Percentiles rank a stretch among this genome's conserved stretches.
phyloP scores from a whole-genome alignment of 805 yeast genomes.

The Starmera amethionina region DNA sequence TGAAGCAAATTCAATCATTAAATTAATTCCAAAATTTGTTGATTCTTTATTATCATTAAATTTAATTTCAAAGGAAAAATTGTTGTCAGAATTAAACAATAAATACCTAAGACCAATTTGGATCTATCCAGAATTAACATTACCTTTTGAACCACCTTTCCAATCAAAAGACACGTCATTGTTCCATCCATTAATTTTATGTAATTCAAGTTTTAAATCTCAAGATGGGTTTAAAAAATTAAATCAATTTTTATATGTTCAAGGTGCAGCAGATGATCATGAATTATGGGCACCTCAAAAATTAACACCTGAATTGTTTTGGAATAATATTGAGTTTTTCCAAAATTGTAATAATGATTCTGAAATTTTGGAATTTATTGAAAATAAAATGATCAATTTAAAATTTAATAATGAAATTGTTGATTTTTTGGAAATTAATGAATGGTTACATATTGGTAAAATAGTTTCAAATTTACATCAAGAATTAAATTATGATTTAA shows the following conservation, averaged over 20 bases:
- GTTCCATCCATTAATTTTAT: slow-evolving; percentile 35
- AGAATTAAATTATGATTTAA: slow-evolving; percentile 2
- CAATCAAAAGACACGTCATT: too few species aligned
- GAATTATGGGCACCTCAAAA: slow-evolving; percentile 63
- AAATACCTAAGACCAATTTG: slow-evolving; percentile 59
- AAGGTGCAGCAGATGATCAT: slow-evolving; percentile 94
- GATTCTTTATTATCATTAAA: slow-evolving; percentile 30
- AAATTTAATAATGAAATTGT: background rate
- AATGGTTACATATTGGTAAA: slow-evolving; percentile 16
- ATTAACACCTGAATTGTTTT: slow-evolving; percentile 44
- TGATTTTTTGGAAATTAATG: slow-evolving; percentile 9
- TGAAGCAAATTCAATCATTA: slow-evolving; percentile 43
- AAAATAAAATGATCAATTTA: background rate
- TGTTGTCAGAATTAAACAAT: slow-evolving; percentile 23
- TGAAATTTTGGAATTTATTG: slow-evolving; percentile 15
- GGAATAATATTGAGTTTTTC: slow-evolving; percentile 33
- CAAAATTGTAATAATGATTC: slow-evolving; percentile 20
- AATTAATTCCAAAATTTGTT: slow-evolving; percentile 39
- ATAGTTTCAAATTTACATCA: slow-evolving; percentile 3
- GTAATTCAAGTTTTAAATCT: slow-evolving; percentile 54
- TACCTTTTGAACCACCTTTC: slow-evolving; percentile 24
- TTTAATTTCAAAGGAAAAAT: slow-evolving; percentile 24
- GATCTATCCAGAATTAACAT: slow-evolving; percentile 46
- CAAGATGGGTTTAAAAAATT: slow-evolving; percentile 47
- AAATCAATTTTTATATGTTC: slow-evolving; percentile 55